These are phyloP conservation scores for Trametes cubensis DNA, from an alignment of 768 basidiomycete species.

Conservation along the genomic window DNA sequence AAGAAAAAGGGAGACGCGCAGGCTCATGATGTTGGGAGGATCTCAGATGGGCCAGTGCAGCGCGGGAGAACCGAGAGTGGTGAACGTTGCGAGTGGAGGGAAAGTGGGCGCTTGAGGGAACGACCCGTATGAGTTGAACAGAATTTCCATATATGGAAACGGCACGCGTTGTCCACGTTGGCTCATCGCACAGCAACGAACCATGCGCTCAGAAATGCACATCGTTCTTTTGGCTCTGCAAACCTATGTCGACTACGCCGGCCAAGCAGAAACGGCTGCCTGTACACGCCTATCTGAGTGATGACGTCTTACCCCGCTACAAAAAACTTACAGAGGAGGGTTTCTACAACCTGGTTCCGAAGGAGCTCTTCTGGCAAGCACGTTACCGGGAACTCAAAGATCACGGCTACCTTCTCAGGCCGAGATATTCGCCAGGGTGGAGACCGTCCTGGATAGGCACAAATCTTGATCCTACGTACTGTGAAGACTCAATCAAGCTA, in stretches of 20 bases:
- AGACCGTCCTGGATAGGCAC: constrained; percentile 23
- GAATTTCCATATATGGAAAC: too few relatives aligned
- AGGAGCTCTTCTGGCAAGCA: constrained; percentile 21
- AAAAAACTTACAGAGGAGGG: constrained; percentile 10
- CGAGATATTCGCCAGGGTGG: constrained; percentile 23
- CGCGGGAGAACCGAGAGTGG: too few relatives aligned
- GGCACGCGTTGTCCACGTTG: not conserved
- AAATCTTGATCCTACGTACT: constrained; percentile 9
- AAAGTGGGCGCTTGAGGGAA: too few relatives aligned
- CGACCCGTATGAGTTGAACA: too few relatives aligned
- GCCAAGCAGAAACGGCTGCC: constrained; percentile 18
- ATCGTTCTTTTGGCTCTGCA: not conserved
- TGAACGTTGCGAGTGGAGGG: not conserved
- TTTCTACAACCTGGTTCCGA: constrained; percentile 3
- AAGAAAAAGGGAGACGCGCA: too few relatives aligned
- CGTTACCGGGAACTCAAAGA: constrained; percentile 16
- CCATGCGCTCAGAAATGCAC: not conserved
- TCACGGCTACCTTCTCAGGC: constrained; percentile 28
- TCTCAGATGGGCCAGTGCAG: too few relatives aligned
- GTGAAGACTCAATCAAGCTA: constrained; percentile 25
- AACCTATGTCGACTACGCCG: not conserved
- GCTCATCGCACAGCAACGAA: not conserved
- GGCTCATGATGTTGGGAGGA: too few relatives aligned
- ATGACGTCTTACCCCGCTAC: not conserved
- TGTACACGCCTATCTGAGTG: constrained; percentile 7